Conservation (phyloP, 2,329 filamentous ascomycete genomes). For the Hypocreales sp. region DNA sequence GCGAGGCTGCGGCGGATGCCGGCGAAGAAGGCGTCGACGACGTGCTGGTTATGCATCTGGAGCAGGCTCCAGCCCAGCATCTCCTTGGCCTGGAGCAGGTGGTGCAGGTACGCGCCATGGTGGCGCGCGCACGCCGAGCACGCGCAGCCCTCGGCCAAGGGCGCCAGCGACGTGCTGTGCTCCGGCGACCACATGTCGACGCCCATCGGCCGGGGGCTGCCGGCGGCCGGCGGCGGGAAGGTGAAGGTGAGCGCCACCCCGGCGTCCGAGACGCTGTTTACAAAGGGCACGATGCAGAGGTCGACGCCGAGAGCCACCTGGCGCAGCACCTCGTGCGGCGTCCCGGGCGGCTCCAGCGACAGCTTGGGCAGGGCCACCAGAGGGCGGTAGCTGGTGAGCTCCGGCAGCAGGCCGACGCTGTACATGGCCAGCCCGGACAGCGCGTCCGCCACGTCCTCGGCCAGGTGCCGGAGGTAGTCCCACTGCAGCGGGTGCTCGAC, state of each 20-base stretch:
- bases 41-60: conserved; percentile 78
- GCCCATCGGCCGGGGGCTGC: conserved; percentile 38
- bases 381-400: conserved; percentile 37
- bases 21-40: conserved; percentile 58
- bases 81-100: conserved; percentile 78
- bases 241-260: conserved; percentile 71
- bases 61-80: conserved; percentile 94
- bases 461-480: conserved; percentile 62
- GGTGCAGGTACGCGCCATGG: conserved; percentile 75
- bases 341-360: conserved; percentile 52
- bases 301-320: conserved; percentile 69
- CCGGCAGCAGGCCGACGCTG: conserved; percentile 51
- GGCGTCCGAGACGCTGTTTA: conserved; percentile 60
- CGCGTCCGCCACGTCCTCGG: conserved; percentile 39
- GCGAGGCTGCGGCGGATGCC: conserved; percentile 50
- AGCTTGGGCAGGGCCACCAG: conserved; percentile 55
- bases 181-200: conserved; percentile 58
- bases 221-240: conserved; percentile 38
- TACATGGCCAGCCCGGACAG: conserved; percentile 67
- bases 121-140: conserved; percentile 80
- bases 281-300: conserved; percentile 61
- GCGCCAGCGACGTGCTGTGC: conserved; percentile 45
- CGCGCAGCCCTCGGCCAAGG: conserved; percentile 47
- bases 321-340: conserved; percentile 62
- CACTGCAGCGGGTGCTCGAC: conserved; percentile 61